These are phyloP conservation scores for Fusarium vanettenii DNA, from an alignment of 2,329 filamentous ascomycete species.

Conservation along the genomic window DNA sequence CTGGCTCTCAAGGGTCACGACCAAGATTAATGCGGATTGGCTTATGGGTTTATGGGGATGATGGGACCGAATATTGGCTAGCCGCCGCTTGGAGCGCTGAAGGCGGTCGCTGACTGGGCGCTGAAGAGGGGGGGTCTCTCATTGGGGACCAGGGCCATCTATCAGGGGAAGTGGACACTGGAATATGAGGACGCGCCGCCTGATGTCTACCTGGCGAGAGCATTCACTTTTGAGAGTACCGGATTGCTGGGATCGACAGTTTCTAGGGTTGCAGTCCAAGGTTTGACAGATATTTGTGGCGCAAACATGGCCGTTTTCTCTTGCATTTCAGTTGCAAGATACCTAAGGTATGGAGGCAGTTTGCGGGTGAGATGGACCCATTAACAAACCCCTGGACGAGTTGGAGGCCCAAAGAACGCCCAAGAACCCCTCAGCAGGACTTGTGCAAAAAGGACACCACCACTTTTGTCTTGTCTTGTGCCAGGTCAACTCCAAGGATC, in stretches of 20 bases:
- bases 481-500: not conserved
- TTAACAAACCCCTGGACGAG: not conserved
- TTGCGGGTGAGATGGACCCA: not conserved
- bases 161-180: conserved; percentile 34
- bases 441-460: not conserved
- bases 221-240: not conserved
- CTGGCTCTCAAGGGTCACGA: conserved; percentile 11
- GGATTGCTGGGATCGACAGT: not conserved
- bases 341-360: not conserved
- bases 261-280: not conserved
- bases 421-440: not conserved
- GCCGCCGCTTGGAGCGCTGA: conserved; percentile 25
- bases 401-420: conserved; percentile 3
- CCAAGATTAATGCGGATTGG: conserved; percentile 35
- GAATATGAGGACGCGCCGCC: conserved; percentile 34
- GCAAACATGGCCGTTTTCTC: not conserved
- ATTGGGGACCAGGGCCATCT: conserved; percentile 19
- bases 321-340: not conserved
- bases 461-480: not conserved
- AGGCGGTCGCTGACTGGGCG: not conserved
- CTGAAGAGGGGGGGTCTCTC: conserved; percentile 1
- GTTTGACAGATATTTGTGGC: conserved; percentile 4
- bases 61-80: conserved; percentile 34
- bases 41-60: conserved; percentile 27
- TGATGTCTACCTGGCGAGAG: conserved; percentile 18